Base-by-base conservation (phyloP, 2,329 filamentous ascomycete species). In the Xylariaceae sp. region DNA sequence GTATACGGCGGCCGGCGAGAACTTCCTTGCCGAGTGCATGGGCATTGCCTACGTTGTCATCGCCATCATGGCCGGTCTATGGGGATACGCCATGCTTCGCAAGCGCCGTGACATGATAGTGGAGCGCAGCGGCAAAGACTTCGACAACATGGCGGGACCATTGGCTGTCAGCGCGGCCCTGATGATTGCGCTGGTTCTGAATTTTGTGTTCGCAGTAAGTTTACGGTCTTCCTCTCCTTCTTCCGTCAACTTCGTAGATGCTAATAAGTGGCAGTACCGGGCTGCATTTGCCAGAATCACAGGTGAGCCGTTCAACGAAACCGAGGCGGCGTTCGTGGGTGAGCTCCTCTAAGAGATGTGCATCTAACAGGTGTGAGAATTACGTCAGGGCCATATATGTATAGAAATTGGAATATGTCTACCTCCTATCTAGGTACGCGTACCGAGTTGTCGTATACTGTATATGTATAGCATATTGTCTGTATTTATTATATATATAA, bases 141-240 rank as follows among this genome's bases (percentile, higher is more conserved):
- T 99, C 73, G 93, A 99, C 73, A 95, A 92, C 66, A 78, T 93
- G 68, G 74, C 91, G 57, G 95, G 95, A 0, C 95, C 95, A 0
- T 75, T 97, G 52, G 81, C 96, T 7, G 88, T 98, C 43, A 95
- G 90, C 68, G 74, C 89, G 40, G 90, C 92, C 2, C 73, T 99
- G 70, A 88, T 90, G 60, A 69, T 88, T 48, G 92, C 93, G 6
- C 74, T 99, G 69, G 80, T 91, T 57, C 71, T 96, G 66, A 99
- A 99, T 73, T 96, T 98, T 77, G 83, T 83, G 20, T 91, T 98
- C 72, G 92, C 93, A 81, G 89, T 91, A 74, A 72, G 81, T 32
- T 12, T 46, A 37, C 43, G 19, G 48, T 55, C 19, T 23, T 23
- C n/a, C 53, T 21, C 29, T 40, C 7, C 29, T 40, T 37, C 7